These are phyloP conservation scores for Podila clonocystis DNA, from an alignment of 192 early-diverging fungal species.

Conservation along the genomic window DNA sequence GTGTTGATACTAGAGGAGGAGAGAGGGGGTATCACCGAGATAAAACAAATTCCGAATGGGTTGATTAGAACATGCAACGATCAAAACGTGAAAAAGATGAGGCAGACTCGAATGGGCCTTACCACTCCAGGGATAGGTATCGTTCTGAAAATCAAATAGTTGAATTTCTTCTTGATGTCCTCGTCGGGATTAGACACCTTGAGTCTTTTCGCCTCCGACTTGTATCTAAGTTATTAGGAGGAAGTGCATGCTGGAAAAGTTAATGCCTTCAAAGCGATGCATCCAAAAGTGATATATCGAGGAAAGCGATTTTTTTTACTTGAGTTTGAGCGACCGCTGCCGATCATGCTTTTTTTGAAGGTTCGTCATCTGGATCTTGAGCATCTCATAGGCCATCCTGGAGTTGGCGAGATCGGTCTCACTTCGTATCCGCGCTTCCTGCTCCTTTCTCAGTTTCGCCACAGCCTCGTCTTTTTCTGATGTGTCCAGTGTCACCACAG, in stretches of 20 bases:
- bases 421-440: conserved; percentile 8
- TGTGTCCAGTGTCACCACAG: conserved; percentile 36
- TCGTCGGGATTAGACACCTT: neutral
- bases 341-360: conserved; percentile 36
- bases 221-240: neutral
- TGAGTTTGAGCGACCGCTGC: conserved; percentile 19
- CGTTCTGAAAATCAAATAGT: neutral
- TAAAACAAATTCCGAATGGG: too few relatives aligned
- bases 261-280: neutral
- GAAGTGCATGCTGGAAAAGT: neutral
- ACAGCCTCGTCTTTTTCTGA: conserved; percentile 30
- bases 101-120: neutral
- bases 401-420: conserved; percentile 30
- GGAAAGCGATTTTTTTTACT: conserved; percentile 4
- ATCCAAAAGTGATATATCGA: too few relatives aligned
- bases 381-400: conserved; percentile 40
- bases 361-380: conserved; percentile 23
- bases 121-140: neutral
- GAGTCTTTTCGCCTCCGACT: neutral
- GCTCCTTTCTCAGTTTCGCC: conserved; percentile 20
- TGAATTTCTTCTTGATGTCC: conserved; percentile 2
- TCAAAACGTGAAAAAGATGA: too few relatives aligned
- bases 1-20: conserved; percentile 4
- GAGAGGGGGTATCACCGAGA: neutral
- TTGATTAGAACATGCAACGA: too few relatives aligned